Base-by-base conservation (phyloP, 2,329 filamentous ascomycete genomes). In the Cordyceps sp. region DNA sequence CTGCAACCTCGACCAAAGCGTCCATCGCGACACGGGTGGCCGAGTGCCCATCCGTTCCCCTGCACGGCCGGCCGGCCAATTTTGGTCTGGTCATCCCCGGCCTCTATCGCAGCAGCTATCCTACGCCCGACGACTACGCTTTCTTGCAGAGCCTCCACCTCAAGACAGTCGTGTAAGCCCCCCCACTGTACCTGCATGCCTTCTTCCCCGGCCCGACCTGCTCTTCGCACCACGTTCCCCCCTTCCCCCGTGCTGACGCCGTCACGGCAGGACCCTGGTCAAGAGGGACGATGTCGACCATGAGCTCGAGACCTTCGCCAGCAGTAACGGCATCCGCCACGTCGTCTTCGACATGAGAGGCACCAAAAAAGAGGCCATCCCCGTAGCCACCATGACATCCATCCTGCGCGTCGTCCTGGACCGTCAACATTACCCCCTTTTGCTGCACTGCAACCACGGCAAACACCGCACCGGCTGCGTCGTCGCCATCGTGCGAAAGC, bases 381-480 rank as follows among this genome's bases (percentile, higher is more conserved):
- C 78, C 1, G 49, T 71, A 7, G 53, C 62, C 28, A 72, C 74
- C 18, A 83, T 93, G 66, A 65, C 68, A 38, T 59, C 69, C 7
- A 83, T 88, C 29, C 63, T 93, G 17, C 61, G 69, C 10, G 58
- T 88, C 26, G 67, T 88, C 26, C 62, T 88, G 33, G 70, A 92
- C 46, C 66, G 66, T 30, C 55, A 63, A 22, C 84, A 92, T 39
- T 75, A 90, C 41, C 86, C 86, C 0, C 55, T 94, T 10, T 64
- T 93, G 25, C 69, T 94, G 29, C 86, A 94, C 53, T 94, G 86
- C 65, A 94, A 93, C 49, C 86, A 93, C 43, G 86, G 86, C 49
- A 90, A 82, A 67, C 86, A 94, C 49, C 78, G 86, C 36, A 93
- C 86, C 14, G 86, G 86, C 16, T 93, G 85, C 47, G 78, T 90